Evolutionary conservation across 2,329 filamentous ascomycete species (phyloP), one percentile per base, ranked within the genome.

Genomic region (Davidsoniella australis): DNA sequence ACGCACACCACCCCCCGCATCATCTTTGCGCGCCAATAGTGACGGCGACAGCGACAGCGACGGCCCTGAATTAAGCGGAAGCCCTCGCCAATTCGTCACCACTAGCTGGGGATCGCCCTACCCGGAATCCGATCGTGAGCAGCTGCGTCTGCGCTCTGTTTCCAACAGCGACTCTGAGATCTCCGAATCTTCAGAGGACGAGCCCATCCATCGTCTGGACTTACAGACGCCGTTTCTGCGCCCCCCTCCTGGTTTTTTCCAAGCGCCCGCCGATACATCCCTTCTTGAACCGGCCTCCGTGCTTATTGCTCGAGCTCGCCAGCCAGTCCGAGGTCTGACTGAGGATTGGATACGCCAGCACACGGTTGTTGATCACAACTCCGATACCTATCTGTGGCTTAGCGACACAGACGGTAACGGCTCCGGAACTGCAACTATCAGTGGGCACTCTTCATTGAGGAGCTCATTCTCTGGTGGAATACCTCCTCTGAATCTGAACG

Each of bases 81-180:
- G 48, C 43, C 51, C 51, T 23, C 64, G 40, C 45, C 47, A 63
- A 51, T 78, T 74, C 62, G 71, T 72, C 53, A 91, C 85, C 43
- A 82, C 86, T 45, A 88, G 82, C 62, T 94, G 88, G 87, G 88
- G 88, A 50, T 94, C 87, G 48, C 88, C 88, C 18, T 94, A 94
- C 65, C 80, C 83, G 49, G 73, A 72, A 54, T 73, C 80, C 38
- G 81, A 75, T 51, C 63, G 62, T 56, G 63, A 60, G 42, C 64
- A 71, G 53, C 65, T 71, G 48, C 64, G 68, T 54, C 76, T 45
- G 12, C 26, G 43, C n/a, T 45, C 45, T 7, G 24, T 26, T 14
- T 18, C 24, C 10, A 73, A 72, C 59, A 80, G 75, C 62, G 75
- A 72, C 57, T 64, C 51, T 5, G 51, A 53, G 17, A 37, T 50